Conservation (phyloP, 1,284 basidiomycete genomes). For the Heterobasidion irregulare region DNA sequence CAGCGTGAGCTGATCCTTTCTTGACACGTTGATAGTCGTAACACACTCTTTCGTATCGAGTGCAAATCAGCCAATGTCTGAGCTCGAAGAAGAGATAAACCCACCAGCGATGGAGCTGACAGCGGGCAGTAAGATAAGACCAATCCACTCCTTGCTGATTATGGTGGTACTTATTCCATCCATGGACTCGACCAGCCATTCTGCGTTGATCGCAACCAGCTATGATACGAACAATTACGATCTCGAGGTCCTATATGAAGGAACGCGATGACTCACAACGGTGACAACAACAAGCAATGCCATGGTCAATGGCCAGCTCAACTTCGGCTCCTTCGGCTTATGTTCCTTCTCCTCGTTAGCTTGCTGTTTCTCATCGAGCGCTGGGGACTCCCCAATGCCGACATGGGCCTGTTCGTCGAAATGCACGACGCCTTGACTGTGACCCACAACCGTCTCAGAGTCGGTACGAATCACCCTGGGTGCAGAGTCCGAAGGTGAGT, state of each 20-base stretch:
- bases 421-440: background rate
- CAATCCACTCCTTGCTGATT: constrained; percentile 75
- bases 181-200: constrained; percentile 78
- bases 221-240: constrained; percentile 14
- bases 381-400: background rate
- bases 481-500: constrained; percentile 3
- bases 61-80: background rate
- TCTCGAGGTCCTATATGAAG: too few species aligned
- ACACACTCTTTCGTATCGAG: constrained; percentile 39
- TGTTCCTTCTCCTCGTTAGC: constrained; percentile 15
- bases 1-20: constrained; percentile 68
- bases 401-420: background rate
- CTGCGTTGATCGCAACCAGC: constrained; percentile 69
- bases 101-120: constrained; percentile 73
- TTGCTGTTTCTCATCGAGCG: constrained; percentile 2
- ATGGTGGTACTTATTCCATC: constrained; percentile 46
- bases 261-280: constrained; percentile 36
- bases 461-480: too few species aligned
- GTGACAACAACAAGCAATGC: constrained; percentile 54
- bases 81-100: constrained; percentile 1
- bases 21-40: constrained; percentile 77
- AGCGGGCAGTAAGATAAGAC: constrained; percentile 80
- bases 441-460: background rate
- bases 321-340: constrained; percentile 29
- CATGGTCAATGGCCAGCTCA: constrained; percentile 56